Base-by-base conservation (phyloP, 108 stramenopile genomes). In the Cylindrotheca closterium region DNA sequence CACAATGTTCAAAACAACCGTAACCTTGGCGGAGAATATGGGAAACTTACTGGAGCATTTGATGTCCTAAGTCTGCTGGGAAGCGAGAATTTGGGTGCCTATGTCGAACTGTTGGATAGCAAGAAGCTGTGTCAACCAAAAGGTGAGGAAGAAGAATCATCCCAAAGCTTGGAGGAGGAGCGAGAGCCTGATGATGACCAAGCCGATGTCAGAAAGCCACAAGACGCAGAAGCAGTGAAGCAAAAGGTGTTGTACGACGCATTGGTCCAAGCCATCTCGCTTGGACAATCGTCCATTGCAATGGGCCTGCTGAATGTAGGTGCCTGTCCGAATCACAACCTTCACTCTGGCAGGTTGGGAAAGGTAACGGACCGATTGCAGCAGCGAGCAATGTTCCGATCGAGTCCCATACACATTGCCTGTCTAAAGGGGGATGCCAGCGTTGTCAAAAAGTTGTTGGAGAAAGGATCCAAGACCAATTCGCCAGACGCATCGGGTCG, bases 391-490 rank as follows among this genome's bases (percentile, higher is more conserved):
- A 31, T 51, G 2, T 79, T 81, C 78, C 66, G 42, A 49, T 83
- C 86, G 51, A 84, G 75, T 63, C 89, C 89, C 24, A 58, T 94
- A 22, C 93, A 94, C 63, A 51, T 91, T 32, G 88, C 93, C 5
- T 87, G 86, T 57, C 32, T 73, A 8, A 68, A 75, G 29, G 93
- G 93, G 1, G 57, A 82, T 52, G 34, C 49, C 18, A 25, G 19
- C 1, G 50, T 94, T 25, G 84, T 89, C 1, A 60, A 52, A 15
- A 59, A 65, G 45, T 66, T 93, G 8, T 32, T 93, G 8, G 22
- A 45, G 15, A 77, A 73, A 45, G 82, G 74, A 21, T 85, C 84
- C 32, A 86, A 78, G 47, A 65, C 54, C 25, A 87, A 83, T 23
- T 73, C 59, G 26, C 93, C 93, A 0, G 87, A 94, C 79, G 84